Evolutionary conservation across 352 stramenopile species (phyloP).

Genomic region (Thalassiosira livingstoniorum): DNA sequence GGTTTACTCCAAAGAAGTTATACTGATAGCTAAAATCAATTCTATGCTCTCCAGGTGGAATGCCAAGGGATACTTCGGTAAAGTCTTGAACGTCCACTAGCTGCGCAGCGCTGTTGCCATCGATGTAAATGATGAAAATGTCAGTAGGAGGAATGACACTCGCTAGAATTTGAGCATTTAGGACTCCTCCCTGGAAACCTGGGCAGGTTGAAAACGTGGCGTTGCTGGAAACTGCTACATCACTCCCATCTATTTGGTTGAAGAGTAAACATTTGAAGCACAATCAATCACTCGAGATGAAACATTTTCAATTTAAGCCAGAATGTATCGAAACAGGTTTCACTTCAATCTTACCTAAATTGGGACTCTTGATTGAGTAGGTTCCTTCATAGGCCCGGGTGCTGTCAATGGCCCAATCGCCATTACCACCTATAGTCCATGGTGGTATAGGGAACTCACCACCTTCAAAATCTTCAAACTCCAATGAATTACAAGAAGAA

Average conservation of each 20-base stretch:
- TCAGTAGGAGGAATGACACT: conserved; percentile 44
- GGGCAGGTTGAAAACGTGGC: conserved; percentile 23
- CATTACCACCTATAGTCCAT: conserved; percentile 39
- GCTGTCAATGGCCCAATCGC: conserved; percentile 34
- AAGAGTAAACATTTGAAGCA: too few relatives aligned
- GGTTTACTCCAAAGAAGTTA: conserved; percentile 33
- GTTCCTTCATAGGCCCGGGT: conserved; percentile 19
- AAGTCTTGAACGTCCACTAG: conserved; percentile 48
- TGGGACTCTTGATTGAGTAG: conserved; percentile 48
- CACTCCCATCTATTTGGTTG: too few relatives aligned
- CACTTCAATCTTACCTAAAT: conserved; percentile 12
- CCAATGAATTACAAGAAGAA: not conserved
- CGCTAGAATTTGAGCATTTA: conserved; percentile 19
- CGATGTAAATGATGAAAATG: conserved; percentile 44
- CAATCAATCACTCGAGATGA: too few relatives aligned
- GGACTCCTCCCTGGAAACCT: conserved; percentile 25
- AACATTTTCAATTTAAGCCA: too few relatives aligned
- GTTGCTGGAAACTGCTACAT: conserved; percentile 18
- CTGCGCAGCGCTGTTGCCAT: conserved; percentile 24
- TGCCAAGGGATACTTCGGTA: conserved; percentile 23
- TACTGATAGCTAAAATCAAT: conserved; percentile 54
- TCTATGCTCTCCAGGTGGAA: conserved; percentile 31
- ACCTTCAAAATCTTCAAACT: conserved; percentile 32
- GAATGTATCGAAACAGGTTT: too few relatives aligned
- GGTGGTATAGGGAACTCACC: conserved; percentile 29